Base-by-base conservation (phyloP, 2,329 filamentous ascomycete genomes). In the Sporothrix humicola region DNA sequence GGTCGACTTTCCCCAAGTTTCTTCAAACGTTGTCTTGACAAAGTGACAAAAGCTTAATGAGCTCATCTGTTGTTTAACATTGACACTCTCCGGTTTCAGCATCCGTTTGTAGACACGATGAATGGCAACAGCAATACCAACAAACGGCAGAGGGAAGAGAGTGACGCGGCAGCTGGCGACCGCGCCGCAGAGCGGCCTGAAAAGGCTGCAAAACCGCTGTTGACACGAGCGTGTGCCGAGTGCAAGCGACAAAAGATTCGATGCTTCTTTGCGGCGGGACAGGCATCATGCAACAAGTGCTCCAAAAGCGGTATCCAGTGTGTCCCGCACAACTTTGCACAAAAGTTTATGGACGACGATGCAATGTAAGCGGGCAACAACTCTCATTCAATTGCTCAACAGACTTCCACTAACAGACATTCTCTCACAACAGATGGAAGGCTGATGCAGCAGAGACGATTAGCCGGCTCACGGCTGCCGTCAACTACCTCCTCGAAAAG, bases 401-500 rank as follows among this genome's bases (percentile, higher is more conserved):
- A 17, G 15, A 52, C n/a, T 23, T 9, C 52, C 7, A 54, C n/a
- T 54, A 20, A 31, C 56, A 31, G 5, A 5, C 20, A 20, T n/a
- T 7, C 17, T 1, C 8, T 9, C 9, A 3, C 23, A 0, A 9
- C 52, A 58, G 56, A 31, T 58, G 56, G 56, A 58, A 58, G 15
- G 56, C 56, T 13, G 56, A 58, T 15, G 56, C 56, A 13, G 13
- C 56, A 58, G 56, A 58, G 56, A 58, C 56, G 4, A 58, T 58
- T 3, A 58, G 56, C 12, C 56, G 56, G 15, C 56, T 58, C 56
- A 58, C 56, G 2, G 56, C 56, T 23, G 23, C 56, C 23, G 56
- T 58, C 23, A 58, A 58, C 56, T 58, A 15, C 56, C 56, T 58
- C 56, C 56, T 58, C 23, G 56, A 58, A 23, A 23, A 58, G 56